These are phyloP conservation scores for Boletus coccyginus DNA, from an alignment of 768 basidiomycete genomes.

Conservation along the genomic window DNA sequence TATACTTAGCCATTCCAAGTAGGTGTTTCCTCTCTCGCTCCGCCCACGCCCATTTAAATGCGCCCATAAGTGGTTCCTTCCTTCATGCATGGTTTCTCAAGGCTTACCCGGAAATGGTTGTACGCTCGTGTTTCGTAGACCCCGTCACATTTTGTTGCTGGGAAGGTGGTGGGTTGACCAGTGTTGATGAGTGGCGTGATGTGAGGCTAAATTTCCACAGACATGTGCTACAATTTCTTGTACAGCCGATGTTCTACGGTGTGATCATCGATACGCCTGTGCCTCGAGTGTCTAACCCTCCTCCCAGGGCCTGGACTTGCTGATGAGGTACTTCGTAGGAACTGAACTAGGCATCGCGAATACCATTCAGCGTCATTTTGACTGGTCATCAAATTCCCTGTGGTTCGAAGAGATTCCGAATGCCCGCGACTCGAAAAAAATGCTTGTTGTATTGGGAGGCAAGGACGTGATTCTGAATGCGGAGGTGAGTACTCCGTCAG, in stretches of 20 bases:
- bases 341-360: conserved; percentile 87
- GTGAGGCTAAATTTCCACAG: conserved; percentile 33
- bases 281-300: conserved; percentile 3
- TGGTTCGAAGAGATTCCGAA: conserved; percentile 91
- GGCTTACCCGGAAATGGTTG: conserved; percentile 61
- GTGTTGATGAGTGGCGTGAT: neutral
- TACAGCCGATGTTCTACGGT: conserved; percentile 69
- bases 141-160: conserved; percentile 89
- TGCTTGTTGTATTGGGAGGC: conserved; percentile 78
- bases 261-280: conserved; percentile 14
- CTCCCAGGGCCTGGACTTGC: conserved; percentile 65
- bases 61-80: conserved; percentile 62
- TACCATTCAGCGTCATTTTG: conserved; percentile 77
- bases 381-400: conserved; percentile 84
- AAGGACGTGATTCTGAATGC: conserved; percentile 78
- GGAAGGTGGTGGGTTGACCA: conserved; percentile 73
- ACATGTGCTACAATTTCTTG: conserved; percentile 89
- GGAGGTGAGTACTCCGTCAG: conserved; percentile 40
- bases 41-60: conserved; percentile 2
- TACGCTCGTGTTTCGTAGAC: conserved; percentile 86
- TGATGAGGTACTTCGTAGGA: conserved; percentile 87
- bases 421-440: conserved; percentile 61
- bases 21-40: conserved; percentile 19
- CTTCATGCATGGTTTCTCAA: conserved; percentile 90
- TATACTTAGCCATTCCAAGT: conserved; percentile 89